Conservation (phyloP, 768 basidiomycete species). For the Rossbeevera mucosa region DNA sequence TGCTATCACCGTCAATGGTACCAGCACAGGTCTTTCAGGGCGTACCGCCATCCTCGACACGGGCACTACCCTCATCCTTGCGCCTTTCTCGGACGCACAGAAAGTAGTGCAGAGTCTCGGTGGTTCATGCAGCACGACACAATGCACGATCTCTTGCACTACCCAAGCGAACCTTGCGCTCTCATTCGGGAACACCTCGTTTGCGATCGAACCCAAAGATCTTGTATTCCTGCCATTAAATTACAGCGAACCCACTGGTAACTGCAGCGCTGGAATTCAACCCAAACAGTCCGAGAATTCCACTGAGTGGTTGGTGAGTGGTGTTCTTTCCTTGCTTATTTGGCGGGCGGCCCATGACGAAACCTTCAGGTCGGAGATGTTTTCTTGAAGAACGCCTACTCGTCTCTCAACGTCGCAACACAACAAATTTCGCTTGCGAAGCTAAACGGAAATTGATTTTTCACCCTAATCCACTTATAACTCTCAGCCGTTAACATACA, state of each 20-base stretch:
- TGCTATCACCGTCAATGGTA: slow-evolving; percentile 54
- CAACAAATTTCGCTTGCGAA: slow-evolving; percentile 60
- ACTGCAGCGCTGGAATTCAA: slow-evolving; percentile 69
- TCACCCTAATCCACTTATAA: not conserved
- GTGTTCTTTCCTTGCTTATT: not conserved
- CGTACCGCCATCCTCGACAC: slow-evolving; percentile 69
- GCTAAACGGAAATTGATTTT: slow-evolving; percentile 33
- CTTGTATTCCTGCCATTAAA: slow-evolving; percentile 54
- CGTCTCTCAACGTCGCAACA: slow-evolving; percentile 55
- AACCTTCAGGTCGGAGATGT: slow-evolving; percentile 53
- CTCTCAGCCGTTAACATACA: slow-evolving; percentile 3
- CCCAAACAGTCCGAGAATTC: slow-evolving; percentile 55
- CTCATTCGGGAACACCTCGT: slow-evolving; percentile 52
- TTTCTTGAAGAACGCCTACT: slow-evolving; percentile 75
- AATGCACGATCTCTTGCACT: slow-evolving; percentile 65
- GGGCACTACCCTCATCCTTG: slow-evolving; percentile 44
- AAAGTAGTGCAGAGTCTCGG: slow-evolving; percentile 59
- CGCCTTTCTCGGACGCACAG: slow-evolving; percentile 45
- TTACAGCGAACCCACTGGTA: slow-evolving; percentile 48
- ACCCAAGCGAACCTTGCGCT: slow-evolving; percentile 50
- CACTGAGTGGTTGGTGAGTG: slow-evolving; percentile 64
- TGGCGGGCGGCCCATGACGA: not conserved
- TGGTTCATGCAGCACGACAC: slow-evolving; percentile 43
- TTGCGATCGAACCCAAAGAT: slow-evolving; percentile 63
- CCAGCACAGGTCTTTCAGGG: slow-evolving; percentile 44